phyloP scores from a whole-genome alignment of 495 filamentous ascomycete genomes.

The Aspergillus indologenus region DNA sequence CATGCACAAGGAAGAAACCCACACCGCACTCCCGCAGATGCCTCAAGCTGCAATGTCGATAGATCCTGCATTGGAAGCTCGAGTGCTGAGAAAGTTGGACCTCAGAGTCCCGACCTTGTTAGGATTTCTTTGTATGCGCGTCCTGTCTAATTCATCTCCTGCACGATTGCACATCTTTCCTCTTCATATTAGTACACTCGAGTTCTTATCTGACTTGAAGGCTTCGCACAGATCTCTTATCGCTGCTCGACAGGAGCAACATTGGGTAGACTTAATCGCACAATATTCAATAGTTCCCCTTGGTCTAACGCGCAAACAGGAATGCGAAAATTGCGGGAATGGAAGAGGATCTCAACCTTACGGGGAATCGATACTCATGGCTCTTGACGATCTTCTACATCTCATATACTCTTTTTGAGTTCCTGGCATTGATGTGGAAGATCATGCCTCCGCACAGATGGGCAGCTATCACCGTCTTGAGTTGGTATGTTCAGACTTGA shows the following conservation, averaged over 20 bases:
- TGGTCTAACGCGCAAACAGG: slow-evolving; percentile 27
- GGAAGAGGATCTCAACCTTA: slow-evolving; percentile 49
- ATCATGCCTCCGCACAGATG: slow-evolving; percentile 56
- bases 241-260: slow-evolving; percentile 69
- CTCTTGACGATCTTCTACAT: slow-evolving; percentile 78
- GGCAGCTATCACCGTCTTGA: slow-evolving; percentile 45
- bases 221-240: slow-evolving; percentile 54
- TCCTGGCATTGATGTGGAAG: slow-evolving; percentile 70
- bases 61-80: slow-evolving; percentile 52
- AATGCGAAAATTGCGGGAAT: slow-evolving; percentile 67
- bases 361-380: slow-evolving; percentile 60
- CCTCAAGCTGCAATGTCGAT: slow-evolving; percentile 25
- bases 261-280: slow-evolving; percentile 44
- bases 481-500: slow-evolving; percentile 35
- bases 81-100: slow-evolving; percentile 61
- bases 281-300: background rate
- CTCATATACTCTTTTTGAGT: slow-evolving; percentile 61
- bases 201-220: background rate
- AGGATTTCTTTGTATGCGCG: slow-evolving; percentile 49
- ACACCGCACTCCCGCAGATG: slow-evolving; percentile 22
- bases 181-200: background rate
- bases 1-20: slow-evolving; percentile 23
- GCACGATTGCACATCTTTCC: background rate
- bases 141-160: slow-evolving; percentile 1
- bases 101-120: slow-evolving; percentile 48